These are phyloP conservation scores for Dalechampia spathulata DNA, from an alignment of 441 rosid genomes.

Conservation along the genomic window DNA sequence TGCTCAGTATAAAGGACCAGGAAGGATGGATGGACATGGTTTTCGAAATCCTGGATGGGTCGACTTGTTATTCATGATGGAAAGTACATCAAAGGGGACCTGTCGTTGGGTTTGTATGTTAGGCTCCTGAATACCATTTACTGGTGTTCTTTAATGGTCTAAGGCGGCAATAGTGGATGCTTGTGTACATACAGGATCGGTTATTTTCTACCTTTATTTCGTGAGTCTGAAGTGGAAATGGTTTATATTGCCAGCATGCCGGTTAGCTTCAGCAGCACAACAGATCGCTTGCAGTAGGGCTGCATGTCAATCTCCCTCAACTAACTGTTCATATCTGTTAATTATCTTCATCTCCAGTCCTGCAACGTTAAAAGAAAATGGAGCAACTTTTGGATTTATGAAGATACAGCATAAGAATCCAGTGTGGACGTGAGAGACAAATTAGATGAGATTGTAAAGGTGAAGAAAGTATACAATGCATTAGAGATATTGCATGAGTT, in stretches of 20 bases:
- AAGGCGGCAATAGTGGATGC: constrained; percentile 57
- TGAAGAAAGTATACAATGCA: no score
- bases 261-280: constrained; percentile 5
- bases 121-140: constrained; percentile 98
- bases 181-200: constrained; percentile 28
- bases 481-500: no score
- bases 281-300: not conserved
- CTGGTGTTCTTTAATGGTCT: constrained; percentile 86
- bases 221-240: constrained; percentile 13
- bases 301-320: not conserved
- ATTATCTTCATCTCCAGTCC: not conserved
- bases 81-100: constrained; percentile 95
- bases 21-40: constrained; percentile 92
- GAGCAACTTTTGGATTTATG: not conserved
- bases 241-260: constrained; percentile 3
- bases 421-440: no score
- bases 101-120: constrained; percentile 86
- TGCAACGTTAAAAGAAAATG: not conserved
- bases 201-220: constrained; percentile 14
- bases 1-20: constrained; percentile 95
- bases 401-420: not conserved
- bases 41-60: constrained; percentile 90
- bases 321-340: not conserved
- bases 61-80: constrained; percentile 95
- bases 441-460: no score